Percentiles rank a stretch among this genome's conserved stretches.
phyloP scores from a whole-genome alignment of 768 basidiomycete genomes.

The Suillus subalutaceus region DNA sequence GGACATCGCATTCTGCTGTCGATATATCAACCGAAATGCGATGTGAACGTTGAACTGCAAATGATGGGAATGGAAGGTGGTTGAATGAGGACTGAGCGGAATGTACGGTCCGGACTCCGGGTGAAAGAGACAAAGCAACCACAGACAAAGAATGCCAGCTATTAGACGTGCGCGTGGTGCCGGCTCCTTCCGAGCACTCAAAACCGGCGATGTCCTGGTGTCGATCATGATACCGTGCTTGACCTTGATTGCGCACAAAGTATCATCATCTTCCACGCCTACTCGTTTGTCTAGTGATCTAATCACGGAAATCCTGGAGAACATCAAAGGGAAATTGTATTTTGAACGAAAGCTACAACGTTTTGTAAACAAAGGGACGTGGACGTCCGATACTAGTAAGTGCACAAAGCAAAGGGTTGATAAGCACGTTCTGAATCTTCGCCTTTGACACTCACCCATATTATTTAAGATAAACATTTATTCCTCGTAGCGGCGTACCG shows the following conservation, averaged over 20 bases:
- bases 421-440: neutral
- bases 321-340: neutral
- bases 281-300: neutral
- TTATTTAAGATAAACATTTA: neutral
- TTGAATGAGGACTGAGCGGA: neutral
- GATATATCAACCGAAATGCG: neutral
- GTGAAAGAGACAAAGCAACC: neutral
- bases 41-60: neutral
- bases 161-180: too few relatives aligned
- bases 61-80: neutral
- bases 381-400: neutral
- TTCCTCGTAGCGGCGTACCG: constrained; percentile 33
- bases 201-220: neutral
- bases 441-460: neutral
- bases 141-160: neutral
- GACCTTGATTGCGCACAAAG: neutral
- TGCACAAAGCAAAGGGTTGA: neutral
- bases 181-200: neutral
- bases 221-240: neutral
- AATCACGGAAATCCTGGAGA: neutral
- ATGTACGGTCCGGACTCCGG: neutral
- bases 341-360: too few relatives aligned
- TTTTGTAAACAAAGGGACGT: neutral
- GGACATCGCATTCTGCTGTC: neutral
- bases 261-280: neutral